A percentile compares a stretch with the other conserved stretches of the same genome.
Conservation (phyloP, 768 basidiomycete genomes). For the Strobilomyces echinocephalus region DNA sequence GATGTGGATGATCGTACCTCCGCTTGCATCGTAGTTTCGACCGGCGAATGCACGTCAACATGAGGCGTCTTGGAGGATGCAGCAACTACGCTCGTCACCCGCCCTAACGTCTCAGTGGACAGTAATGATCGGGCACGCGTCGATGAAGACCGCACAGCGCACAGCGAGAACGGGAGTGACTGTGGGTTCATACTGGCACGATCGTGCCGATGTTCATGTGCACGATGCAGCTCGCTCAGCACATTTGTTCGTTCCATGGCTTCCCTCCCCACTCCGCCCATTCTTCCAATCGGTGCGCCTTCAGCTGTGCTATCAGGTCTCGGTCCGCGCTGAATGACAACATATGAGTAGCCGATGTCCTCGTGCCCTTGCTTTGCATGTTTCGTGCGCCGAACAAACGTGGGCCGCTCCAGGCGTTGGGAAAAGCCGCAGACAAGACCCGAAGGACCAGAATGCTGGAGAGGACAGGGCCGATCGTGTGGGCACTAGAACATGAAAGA, state of each 20-base stretch:
- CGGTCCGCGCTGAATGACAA: slow-evolving; percentile 76
- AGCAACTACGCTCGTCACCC: slow-evolving; percentile 15
- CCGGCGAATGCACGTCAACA: slow-evolving; percentile 20
- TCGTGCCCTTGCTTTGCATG: slow-evolving; percentile 82
- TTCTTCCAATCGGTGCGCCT: slow-evolving; percentile 20
- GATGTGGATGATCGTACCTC: slow-evolving; percentile 14
- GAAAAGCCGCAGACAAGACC: slow-evolving; percentile 74
- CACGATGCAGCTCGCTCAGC: slow-evolving; percentile 24
- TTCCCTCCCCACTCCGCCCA: slow-evolving; percentile 29
- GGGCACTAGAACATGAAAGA: slow-evolving; percentile 59
- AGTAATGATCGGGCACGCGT: slow-evolving; percentile 12
- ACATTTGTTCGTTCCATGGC: slow-evolving; percentile 25
- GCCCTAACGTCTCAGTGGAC: slow-evolving; percentile 12
- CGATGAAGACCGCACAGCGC: slow-evolving; percentile 7
- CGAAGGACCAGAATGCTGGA: slow-evolving; percentile 51
- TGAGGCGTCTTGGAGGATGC: slow-evolving; percentile 21
- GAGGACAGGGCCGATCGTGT: slow-evolving; percentile 82
- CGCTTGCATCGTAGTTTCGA: slow-evolving; percentile 8
- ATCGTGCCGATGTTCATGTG: slow-evolving; percentile 18
- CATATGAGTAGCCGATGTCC: slow-evolving; percentile 84
- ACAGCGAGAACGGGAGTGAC: slow-evolving; percentile 23
- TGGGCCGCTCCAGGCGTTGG: slow-evolving; percentile 82
- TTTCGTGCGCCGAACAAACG: slow-evolving; percentile 83
- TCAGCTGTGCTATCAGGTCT: slow-evolving; percentile 43
- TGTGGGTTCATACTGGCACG: slow-evolving; percentile 17